Percentiles rank a stretch among this genome's conserved stretches.
These are phyloP conservation scores for Plasmodium relictum DNA, from an alignment of 169 alveolate species.

Conservation along the genomic window DNA sequence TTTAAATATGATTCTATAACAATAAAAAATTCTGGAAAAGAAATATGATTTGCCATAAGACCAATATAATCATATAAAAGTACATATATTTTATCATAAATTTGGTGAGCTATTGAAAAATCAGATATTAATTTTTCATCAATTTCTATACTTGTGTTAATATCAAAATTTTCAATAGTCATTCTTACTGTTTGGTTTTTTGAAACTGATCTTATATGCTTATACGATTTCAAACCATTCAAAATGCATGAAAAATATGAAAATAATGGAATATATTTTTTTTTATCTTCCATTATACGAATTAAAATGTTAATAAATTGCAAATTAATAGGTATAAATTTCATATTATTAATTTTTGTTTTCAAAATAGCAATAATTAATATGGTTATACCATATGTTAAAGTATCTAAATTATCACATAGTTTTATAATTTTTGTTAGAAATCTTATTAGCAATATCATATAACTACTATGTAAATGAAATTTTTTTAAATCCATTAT, in stretches of 20 bases:
- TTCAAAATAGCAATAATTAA: conserved; percentile 67
- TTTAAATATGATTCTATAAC: conserved; percentile 47
- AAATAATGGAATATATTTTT: conserved; percentile 67
- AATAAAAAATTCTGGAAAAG: conserved; percentile 73
- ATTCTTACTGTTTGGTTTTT: conserved; percentile 34
- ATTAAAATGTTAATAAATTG: conserved; percentile 48
- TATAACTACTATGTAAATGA: conserved; percentile 45
- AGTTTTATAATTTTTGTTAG: conserved; percentile 21
- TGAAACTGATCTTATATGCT: conserved; percentile 24
- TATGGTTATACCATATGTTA: conserved; percentile 47
- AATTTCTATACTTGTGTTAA: conserved; percentile 30
- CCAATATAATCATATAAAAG: conserved; percentile 66
- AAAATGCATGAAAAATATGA: conserved; percentile 49
- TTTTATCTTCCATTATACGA: conserved; percentile 63
- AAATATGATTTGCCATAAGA: conserved; percentile 55
- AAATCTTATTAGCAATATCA: conserved; percentile 23
- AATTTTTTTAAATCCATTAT: conserved; percentile 5
- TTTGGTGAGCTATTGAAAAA: conserved; percentile 36
- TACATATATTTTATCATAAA: conserved; percentile 66
- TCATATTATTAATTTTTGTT: conserved; percentile 49
- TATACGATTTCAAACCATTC: conserved; percentile 47
- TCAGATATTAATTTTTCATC: conserved; percentile 60
- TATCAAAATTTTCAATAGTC: conserved; percentile 52
- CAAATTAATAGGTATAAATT: conserved; percentile 58
- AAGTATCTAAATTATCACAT: conserved; percentile 35